Evolutionary conservation across 1,139 yeast species (phyloP).

Genomic region (Hansenula lynferdii): DNA sequence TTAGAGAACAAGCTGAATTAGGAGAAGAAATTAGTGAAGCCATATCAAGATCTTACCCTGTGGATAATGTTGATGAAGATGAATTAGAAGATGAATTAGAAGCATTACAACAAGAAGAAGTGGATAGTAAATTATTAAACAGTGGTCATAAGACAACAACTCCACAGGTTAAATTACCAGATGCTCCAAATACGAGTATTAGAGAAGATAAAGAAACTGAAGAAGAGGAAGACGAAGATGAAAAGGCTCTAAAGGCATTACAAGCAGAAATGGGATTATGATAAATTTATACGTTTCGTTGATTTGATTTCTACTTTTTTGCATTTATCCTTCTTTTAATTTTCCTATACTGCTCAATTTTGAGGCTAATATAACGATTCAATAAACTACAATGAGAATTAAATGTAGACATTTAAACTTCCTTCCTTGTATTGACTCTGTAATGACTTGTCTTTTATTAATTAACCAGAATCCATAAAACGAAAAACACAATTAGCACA

Average conservation of each 20-base stretch:
- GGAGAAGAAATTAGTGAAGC: conserved; percentile 97
- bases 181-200: conserved; percentile 29
- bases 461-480: conserved; percentile 76
- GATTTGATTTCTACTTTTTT: too few species aligned
- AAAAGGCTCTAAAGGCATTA: conserved; percentile 81
- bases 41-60: conserved; percentile 74
- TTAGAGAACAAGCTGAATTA: conserved; percentile 92
- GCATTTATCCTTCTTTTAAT: too few species aligned
- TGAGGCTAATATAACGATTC: too few species aligned
- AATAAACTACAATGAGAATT: too few species aligned
- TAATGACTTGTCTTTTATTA: conserved; percentile 20
- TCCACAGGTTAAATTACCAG: conserved; percentile 30
- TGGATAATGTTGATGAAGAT: conserved; percentile 73
- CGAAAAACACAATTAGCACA: conserved; percentile 69
- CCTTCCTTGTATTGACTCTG: not conserved
- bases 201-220: conserved; percentile 27
- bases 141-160: conserved; percentile 33
- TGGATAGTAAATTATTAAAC: conserved; percentile 51
- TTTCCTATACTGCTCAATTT: too few species aligned
- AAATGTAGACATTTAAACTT: not conserved
- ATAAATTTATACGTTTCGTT: conserved; percentile 5
- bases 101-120: conserved; percentile 77
- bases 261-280: conserved; percentile 95
- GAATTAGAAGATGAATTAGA: conserved; percentile 91
- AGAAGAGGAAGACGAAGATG: conserved; percentile 74